Evolutionary conservation across 2,329 filamentous ascomycete genomes (phyloP).

Genomic region (Raffaelea albimanens): DNA sequence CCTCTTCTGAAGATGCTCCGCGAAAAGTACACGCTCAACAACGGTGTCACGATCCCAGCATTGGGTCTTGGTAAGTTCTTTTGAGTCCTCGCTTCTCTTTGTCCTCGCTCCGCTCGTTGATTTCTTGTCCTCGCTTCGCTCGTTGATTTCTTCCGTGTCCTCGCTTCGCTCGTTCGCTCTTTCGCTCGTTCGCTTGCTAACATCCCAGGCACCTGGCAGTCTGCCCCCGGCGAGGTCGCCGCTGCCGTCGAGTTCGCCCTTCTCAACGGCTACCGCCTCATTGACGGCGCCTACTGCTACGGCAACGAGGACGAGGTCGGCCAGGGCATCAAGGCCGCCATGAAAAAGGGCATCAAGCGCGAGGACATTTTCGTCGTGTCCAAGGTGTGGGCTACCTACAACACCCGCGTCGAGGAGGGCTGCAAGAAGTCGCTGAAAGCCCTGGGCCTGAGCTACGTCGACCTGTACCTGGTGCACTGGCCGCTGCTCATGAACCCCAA

Average conservation of each 20-base stretch:
- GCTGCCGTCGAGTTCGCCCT: slow-evolving; percentile 50
- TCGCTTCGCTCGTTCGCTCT: background rate
- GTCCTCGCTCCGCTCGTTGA: background rate
- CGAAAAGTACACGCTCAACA: slow-evolving; percentile 55
- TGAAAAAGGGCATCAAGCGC: slow-evolving; percentile 60
- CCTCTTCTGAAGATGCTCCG: too few species aligned
- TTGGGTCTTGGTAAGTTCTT: slow-evolving; percentile 46
- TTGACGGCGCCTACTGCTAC: slow-evolving; percentile 70
- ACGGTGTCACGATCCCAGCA: slow-evolving; percentile 51
- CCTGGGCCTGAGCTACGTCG: slow-evolving; percentile 71
- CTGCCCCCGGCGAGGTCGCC: slow-evolving; percentile 47
- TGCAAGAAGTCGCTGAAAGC: slow-evolving; percentile 65
- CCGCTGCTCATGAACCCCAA: slow-evolving; percentile 71
- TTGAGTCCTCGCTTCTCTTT: background rate
- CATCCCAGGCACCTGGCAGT: slow-evolving; percentile 53
- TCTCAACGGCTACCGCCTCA: slow-evolving; percentile 45
- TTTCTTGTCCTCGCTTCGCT: background rate
- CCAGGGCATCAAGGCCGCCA: slow-evolving; percentile 63
- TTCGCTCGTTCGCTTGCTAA: background rate
- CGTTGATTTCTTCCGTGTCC: background rate
- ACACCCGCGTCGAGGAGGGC: slow-evolving; percentile 57
- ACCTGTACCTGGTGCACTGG: slow-evolving; percentile 79
- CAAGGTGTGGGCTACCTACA: slow-evolving; percentile 79
- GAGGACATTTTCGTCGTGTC: slow-evolving; percentile 76
- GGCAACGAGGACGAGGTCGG: slow-evolving; percentile 79